Percentiles rank a stretch among this genome's conserved stretches.
phyloP scores from a whole-genome alignment of 2,329 filamentous ascomycete species.

The Aspergillus clavatus region DNA sequence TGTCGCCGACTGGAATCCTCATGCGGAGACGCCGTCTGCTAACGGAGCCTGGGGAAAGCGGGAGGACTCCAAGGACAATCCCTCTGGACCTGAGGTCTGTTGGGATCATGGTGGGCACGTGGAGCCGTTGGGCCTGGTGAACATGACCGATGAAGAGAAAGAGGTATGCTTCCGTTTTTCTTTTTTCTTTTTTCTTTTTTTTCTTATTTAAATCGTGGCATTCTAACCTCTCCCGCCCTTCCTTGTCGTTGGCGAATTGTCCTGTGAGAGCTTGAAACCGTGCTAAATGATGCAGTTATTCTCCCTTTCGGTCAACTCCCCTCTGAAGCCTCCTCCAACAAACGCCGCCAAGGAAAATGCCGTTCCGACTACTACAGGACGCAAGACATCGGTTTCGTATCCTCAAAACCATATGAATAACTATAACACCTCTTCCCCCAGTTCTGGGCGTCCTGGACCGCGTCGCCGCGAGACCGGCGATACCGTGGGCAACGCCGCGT shows the following conservation, averaged over 20 bases:
- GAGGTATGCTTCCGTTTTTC: conserved; percentile 57
- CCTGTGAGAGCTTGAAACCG: conserved; percentile 7
- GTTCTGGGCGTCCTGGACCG: conserved; percentile 65
- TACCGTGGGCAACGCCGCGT: conserved; percentile 52
- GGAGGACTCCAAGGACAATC: conserved; percentile 66
- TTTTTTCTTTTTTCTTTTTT: too few species aligned
- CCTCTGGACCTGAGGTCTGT: conserved; percentile 81
- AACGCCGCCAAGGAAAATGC: conserved; percentile 55
- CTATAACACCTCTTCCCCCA: conserved; percentile 70
- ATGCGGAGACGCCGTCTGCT: conserved; percentile 59
- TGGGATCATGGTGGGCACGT: conserved; percentile 73
- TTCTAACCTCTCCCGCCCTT: conserved; percentile 3
- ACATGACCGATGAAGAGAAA: conserved; percentile 65
- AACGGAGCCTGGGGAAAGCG: conserved; percentile 70
- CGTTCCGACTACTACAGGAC: conserved; percentile 46
- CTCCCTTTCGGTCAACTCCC: conserved; percentile 82
- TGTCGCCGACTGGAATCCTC: conserved; percentile 73
- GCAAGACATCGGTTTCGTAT: conserved; percentile 76
- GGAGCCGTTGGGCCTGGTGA: conserved; percentile 66
- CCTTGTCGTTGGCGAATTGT: background rate
- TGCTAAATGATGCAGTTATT: conserved; percentile 59
- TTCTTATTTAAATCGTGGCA: too few species aligned
- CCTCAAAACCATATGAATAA: conserved; percentile 56
- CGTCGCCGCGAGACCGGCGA: conserved; percentile 83
- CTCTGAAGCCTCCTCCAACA: conserved; percentile 77